These are phyloP conservation scores for Calocera viscosa DNA, from an alignment of 768 basidiomycete genomes.

Conservation along the genomic window DNA sequence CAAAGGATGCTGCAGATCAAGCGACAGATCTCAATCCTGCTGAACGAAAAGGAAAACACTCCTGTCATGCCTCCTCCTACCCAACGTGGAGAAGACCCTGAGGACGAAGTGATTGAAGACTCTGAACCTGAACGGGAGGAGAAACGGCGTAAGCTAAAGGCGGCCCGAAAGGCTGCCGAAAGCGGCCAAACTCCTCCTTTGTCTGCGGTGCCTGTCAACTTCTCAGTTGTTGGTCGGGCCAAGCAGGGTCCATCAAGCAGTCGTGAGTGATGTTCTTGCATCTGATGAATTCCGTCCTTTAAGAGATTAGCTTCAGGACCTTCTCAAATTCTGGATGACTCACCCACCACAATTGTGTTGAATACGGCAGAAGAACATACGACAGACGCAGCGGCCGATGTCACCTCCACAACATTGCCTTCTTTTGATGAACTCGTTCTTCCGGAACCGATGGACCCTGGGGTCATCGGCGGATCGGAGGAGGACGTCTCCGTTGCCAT, in stretches of 20 bases:
- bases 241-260: too few relatives aligned
- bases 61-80: background rate
- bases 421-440: background rate
- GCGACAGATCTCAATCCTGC: background rate
- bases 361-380: background rate
- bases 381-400: background rate
- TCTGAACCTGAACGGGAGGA: constrained; percentile 56
- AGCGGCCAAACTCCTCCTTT: background rate
- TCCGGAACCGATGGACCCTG: background rate
- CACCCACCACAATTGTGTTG: background rate
- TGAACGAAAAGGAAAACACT: background rate
- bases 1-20: background rate
- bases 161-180: background rate
- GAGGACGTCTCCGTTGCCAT: background rate
- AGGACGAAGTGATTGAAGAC: constrained; percentile 39
- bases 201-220: background rate
- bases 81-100: background rate
- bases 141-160: background rate
- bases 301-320: background rate
- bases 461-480: background rate
- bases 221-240: background rate
- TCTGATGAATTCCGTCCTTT: too few relatives aligned
- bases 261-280: too few relatives aligned
- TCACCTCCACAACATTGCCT: background rate
- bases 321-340: background rate